phyloP scores from a whole-genome alignment of 768 basidiomycete species.

The Cantharellus anzutake region DNA sequence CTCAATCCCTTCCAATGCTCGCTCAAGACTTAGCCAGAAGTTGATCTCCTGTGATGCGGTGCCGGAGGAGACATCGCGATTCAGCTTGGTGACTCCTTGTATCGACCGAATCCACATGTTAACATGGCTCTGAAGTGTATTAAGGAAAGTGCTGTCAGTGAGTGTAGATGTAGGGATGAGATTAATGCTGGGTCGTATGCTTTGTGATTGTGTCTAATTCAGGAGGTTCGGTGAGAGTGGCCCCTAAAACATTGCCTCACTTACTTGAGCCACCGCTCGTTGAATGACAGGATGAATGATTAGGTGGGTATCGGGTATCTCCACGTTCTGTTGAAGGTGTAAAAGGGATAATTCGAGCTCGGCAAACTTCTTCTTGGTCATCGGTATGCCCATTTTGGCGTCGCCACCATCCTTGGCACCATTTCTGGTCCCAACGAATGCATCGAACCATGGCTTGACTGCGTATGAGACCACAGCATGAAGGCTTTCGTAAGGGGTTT shows the following conservation, averaged over 20 bases:
- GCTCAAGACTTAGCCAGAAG: constrained; percentile 92
- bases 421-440: constrained; percentile 76
- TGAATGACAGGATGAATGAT: constrained; percentile 82
- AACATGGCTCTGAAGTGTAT: constrained; percentile 80
- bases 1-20: constrained; percentile 86
- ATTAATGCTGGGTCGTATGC: constrained; percentile 51
- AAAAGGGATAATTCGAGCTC: constrained; percentile 87
- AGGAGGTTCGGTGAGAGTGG: not conserved
- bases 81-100: constrained; percentile 90
- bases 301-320: constrained; percentile 92
- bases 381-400: constrained; percentile 81
- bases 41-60: constrained; percentile 99
- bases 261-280: constrained; percentile 55
- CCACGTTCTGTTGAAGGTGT: constrained; percentile 96
- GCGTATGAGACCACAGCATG: constrained; percentile 90
- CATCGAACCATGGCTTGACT: constrained; percentile 97
- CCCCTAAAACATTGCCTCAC: constrained; percentile 16
- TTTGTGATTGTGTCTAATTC: constrained; percentile 28
- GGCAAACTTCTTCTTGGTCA: constrained; percentile 98
- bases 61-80: constrained; percentile 78
- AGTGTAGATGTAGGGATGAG: constrained; percentile 56
- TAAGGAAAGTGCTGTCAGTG: constrained; percentile 80
- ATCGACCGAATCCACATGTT: constrained; percentile 98
- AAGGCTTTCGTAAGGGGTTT: constrained; percentile 86
- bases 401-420: constrained; percentile 51